Evolutionary conservation across 1,284 basidiomycete species (phyloP).

Genomic region (Cerrena zonata): DNA sequence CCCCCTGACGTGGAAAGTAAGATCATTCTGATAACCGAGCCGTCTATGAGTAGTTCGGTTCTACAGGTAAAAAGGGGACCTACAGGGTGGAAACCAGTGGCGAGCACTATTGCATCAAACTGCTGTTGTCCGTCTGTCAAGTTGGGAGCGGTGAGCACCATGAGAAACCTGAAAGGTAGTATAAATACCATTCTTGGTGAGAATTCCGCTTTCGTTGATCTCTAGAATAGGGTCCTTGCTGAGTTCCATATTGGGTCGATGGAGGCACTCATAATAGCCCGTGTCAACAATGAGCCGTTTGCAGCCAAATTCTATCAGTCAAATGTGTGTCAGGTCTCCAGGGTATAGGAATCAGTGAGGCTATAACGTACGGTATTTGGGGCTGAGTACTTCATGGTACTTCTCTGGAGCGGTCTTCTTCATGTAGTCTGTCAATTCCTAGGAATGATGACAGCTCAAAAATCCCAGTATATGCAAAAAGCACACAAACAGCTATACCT

Average conservation of each 20-base stretch:
- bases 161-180: no score
- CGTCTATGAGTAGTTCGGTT: no score
- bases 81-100: constrained; percentile 32
- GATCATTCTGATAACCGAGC: constrained; percentile 33
- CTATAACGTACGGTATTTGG: constrained; percentile 32
- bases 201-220: constrained; percentile 33
- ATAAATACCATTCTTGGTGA: constrained; percentile 30
- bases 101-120: constrained; percentile 23
- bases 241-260: constrained; percentile 38
- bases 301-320: constrained; percentile 33
- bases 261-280: constrained; percentile 36
- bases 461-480: no score
- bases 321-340: no score
- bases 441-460: no score
- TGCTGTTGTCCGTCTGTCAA: no score
- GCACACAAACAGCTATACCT: no score
- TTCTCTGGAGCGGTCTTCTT: constrained; percentile 31
- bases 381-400: constrained; percentile 37
- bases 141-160: no score
- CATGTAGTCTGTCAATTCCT: constrained; percentile 32
- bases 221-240: constrained; percentile 33
- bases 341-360: neutral
- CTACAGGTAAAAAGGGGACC: no score
- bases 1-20: constrained; percentile 28
- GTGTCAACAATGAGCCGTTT: constrained; percentile 34